Percentiles rank a stretch among this genome's conserved stretches.
phyloP scores from a whole-genome alignment of 1,139 yeast species.

The Yamadazyma spencermartinsiae region DNA sequence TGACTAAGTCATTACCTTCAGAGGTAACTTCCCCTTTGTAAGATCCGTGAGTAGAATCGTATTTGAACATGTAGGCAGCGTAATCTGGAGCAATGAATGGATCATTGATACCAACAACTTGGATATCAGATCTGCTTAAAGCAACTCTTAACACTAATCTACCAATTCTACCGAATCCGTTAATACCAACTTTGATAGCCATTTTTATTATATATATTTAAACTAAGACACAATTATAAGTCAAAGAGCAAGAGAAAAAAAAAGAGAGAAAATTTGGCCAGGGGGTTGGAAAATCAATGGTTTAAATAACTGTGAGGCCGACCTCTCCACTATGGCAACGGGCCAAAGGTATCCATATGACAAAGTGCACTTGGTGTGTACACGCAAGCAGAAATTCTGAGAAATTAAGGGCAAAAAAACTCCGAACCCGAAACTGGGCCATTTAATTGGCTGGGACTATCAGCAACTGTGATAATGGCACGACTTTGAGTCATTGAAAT shows the following conservation, averaged over 20 bases:
- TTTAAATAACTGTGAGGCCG: conserved; percentile 7
- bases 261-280: background rate
- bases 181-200: conserved; percentile 67
- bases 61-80: conserved; percentile 87
- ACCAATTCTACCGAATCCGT: conserved; percentile 90
- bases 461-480: background rate
- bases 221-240: background rate
- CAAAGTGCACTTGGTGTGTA: conserved; percentile 1
- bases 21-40: conserved; percentile 67
- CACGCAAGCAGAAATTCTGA: background rate
- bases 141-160: conserved; percentile 85
- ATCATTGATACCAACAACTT: conserved; percentile 80
- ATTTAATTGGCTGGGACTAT: background rate
- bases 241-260: background rate
- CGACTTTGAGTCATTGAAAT: too few species aligned
- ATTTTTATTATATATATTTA: conserved; percentile 15
- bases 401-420: conserved; percentile 1
- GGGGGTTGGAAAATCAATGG: background rate
- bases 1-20: conserved; percentile 56
- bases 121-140: conserved; percentile 64
- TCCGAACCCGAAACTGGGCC: conserved; percentile 3
- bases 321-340: conserved; percentile 12
- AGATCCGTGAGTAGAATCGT: conserved; percentile 83
- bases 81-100: conserved; percentile 82
- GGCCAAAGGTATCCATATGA: conserved; percentile 21